phyloP scores from a whole-genome alignment of 331 rosid species.

The Quercus lobata region DNA sequence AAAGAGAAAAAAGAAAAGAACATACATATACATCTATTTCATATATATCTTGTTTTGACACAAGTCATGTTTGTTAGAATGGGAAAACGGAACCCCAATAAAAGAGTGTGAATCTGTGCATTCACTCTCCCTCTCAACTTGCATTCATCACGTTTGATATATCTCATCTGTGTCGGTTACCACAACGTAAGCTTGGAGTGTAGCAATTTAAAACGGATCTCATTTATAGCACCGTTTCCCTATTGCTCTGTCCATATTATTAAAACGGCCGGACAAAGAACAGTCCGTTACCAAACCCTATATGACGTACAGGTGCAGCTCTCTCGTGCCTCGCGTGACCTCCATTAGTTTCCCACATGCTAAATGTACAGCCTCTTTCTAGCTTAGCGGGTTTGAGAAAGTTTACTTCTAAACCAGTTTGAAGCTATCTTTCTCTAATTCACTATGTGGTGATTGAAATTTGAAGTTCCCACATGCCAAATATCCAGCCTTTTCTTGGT shows the following conservation, averaged over 20 bases:
- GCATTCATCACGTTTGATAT: not conserved
- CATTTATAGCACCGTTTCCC: not conserved
- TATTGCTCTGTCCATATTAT: not conserved
- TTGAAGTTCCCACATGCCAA: no score
- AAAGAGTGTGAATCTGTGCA: not conserved
- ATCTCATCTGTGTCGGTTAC: not conserved
- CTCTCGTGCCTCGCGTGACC: constrained; percentile 23
- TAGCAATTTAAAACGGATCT: constrained; percentile 13
- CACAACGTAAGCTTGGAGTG: constrained; percentile 2
- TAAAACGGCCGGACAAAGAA: constrained; percentile 15
- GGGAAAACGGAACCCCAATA: not conserved
- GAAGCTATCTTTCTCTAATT: no score
- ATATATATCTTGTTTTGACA: not conserved
- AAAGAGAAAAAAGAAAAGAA: not conserved
- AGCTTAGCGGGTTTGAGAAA: no score
- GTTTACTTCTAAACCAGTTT: no score
- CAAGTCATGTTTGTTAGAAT: not conserved
- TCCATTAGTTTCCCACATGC: constrained; percentile 29
- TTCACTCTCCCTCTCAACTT: not conserved
- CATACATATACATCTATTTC: not conserved
- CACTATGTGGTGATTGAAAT: no score
- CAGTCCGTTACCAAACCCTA: constrained; percentile 18
- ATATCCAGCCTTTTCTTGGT: no score
- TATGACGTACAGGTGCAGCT: constrained; percentile 8
- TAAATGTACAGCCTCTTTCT: constrained; percentile 16